Conservation (phyloP, 345 rosid species). For the Populus simonii region DNA sequence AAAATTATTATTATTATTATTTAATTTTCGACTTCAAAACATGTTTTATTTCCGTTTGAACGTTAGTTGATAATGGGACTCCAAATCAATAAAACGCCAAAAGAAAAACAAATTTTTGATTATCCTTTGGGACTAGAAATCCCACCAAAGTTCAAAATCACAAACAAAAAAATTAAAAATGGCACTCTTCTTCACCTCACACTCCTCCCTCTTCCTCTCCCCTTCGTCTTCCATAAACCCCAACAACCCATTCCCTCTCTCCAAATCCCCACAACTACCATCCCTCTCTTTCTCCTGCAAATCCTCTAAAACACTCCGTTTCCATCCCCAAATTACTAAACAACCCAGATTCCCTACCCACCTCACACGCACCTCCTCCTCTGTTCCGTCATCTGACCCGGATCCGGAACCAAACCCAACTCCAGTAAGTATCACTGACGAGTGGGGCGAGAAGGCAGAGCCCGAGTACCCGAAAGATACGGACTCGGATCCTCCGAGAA, state of each 20-base stretch:
- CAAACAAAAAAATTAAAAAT: slow-evolving; percentile 2
- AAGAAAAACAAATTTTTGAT: neutral
- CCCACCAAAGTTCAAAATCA: neutral
- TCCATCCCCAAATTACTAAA: neutral
- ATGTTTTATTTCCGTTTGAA: too few species aligned
- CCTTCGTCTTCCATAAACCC: neutral
- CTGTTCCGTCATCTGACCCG: neutral
- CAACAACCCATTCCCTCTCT: neutral
- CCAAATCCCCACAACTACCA: neutral
- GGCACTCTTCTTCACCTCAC: slow-evolving; percentile 38
- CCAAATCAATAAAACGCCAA: neutral
- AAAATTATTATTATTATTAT: too few species aligned
- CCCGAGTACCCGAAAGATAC: slow-evolving; percentile 37
- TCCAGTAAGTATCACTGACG: slow-evolving; percentile 45
- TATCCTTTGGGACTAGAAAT: neutral
- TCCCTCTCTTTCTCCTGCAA: slow-evolving; percentile 14
- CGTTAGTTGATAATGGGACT: too few species aligned
- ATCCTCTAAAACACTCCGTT: slow-evolving; percentile 10
- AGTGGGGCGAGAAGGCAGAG: slow-evolving; percentile 78
- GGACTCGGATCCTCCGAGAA: slow-evolving; percentile 71
- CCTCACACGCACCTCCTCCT: slow-evolving; percentile 13
- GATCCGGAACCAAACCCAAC: slow-evolving; percentile 6
- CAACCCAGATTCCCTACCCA: slow-evolving; percentile 11
- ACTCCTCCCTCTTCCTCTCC: slow-evolving; percentile 20
- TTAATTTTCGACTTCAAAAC: too few species aligned